These are phyloP conservation scores for Calonectria leucothoes DNA, from an alignment of 2,329 filamentous ascomycete species.

Conservation along the genomic window DNA sequence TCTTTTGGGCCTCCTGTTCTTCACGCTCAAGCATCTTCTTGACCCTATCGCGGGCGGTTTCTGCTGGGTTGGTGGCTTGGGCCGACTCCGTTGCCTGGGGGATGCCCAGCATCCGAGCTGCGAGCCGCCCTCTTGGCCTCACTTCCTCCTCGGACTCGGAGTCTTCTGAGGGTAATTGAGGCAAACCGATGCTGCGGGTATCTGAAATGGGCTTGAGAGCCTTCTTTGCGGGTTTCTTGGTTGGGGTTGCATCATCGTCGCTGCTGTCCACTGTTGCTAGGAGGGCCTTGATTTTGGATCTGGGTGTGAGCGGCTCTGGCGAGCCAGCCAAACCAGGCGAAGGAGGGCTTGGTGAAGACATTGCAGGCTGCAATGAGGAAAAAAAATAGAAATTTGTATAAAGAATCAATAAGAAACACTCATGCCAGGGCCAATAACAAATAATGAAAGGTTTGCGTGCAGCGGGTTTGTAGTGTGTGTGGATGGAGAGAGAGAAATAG, in stretches of 20 bases:
- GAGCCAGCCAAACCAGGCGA: slow-evolving; percentile 56
- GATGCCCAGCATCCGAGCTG: slow-evolving; percentile 69
- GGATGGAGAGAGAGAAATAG: slow-evolving; percentile 19
- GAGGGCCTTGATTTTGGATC: slow-evolving; percentile 66
- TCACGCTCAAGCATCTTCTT: slow-evolving; percentile 55
- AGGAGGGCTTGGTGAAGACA: slow-evolving; percentile 62
- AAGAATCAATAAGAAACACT: not conserved
- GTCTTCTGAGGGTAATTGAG: slow-evolving; percentile 44
- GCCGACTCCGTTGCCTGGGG: slow-evolving; percentile 29
- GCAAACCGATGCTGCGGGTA: slow-evolving; percentile 11
- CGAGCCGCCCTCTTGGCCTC: slow-evolving; percentile 72
- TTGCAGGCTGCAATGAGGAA: slow-evolving; percentile 42
- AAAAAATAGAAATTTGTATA: not conserved
- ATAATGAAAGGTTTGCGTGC: not conserved
- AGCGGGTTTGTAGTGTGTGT: slow-evolving; percentile 10
- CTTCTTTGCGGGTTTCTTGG: slow-evolving; percentile 24
- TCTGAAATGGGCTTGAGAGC: slow-evolving; percentile 23
- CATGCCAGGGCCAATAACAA: slow-evolving; percentile 7
- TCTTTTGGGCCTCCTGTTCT: slow-evolving; percentile 40
- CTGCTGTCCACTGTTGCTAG: slow-evolving; percentile 62
- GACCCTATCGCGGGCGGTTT: slow-evolving; percentile 55
- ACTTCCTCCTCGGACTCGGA: slow-evolving; percentile 51
- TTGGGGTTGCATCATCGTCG: slow-evolving; percentile 55
- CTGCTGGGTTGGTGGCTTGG: slow-evolving; percentile 31
- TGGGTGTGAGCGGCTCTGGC: slow-evolving; percentile 61